These are phyloP conservation scores for Xerocomus brunneocitrinus DNA, from an alignment of 768 basidiomycete species.

Conservation along the genomic window DNA sequence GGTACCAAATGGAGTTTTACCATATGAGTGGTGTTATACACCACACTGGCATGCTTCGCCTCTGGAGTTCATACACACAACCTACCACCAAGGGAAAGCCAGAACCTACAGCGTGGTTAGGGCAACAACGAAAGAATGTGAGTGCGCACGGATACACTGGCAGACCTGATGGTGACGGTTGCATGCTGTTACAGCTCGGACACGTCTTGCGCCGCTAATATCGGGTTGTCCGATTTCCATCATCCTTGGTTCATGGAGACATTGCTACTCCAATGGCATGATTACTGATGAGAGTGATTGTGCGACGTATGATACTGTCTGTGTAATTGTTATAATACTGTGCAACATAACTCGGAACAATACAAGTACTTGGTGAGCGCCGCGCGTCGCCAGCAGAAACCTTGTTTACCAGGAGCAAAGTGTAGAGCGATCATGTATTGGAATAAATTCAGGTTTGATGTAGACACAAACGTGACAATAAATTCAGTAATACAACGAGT, in stretches of 20 bases:
- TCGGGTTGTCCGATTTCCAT: neutral
- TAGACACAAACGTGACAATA: no score
- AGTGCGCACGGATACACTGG: neutral
- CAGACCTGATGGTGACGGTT: neutral
- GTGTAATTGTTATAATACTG: neutral
- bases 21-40: conserved; percentile 78
- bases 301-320: conserved; percentile 6
- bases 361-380: no score
- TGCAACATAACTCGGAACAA: neutral
- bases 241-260: neutral
- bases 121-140: conserved; percentile 55
- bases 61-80: conserved; percentile 56
- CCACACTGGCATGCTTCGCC: conserved; percentile 57
- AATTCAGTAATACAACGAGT: no score
- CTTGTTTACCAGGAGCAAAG: no score
- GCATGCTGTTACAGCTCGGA: conserved; percentile 20
- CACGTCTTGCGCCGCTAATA: conserved; percentile 25
- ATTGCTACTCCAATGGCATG: neutral
- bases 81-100: conserved; percentile 40
- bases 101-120: conserved; percentile 66
- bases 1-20: conserved; percentile 74
- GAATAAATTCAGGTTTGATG: no score
- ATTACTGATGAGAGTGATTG: neutral
- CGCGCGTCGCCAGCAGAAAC: no score
- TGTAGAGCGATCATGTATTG: no score